These are phyloP conservation scores for Pistacia integerrima DNA, from an alignment of 345 rosid species.

Conservation along the genomic window DNA sequence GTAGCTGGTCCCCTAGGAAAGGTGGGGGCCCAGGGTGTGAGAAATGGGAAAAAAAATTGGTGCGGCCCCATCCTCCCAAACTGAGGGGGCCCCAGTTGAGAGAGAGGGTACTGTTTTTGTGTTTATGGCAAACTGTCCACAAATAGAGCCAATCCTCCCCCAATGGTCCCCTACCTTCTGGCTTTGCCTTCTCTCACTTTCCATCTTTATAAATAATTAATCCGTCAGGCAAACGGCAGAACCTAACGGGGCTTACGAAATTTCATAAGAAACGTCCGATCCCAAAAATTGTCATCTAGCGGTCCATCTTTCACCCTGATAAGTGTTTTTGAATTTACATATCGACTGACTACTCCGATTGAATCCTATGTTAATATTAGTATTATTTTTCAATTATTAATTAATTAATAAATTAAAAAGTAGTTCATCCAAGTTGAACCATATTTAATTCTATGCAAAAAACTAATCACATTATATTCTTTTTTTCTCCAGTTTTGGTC, in stretches of 20 bases:
- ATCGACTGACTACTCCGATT: too few relatives aligned
- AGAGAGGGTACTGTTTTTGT: slow-evolving; percentile 34
- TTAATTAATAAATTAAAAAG: too few relatives aligned
- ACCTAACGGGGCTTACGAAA: neutral
- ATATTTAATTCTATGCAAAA: too few relatives aligned
- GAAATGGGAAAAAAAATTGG: neutral
- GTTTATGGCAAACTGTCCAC: slow-evolving; percentile 48
- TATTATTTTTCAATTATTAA: too few relatives aligned
- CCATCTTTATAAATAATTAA: neutral
- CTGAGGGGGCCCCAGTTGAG: slow-evolving; percentile 24
- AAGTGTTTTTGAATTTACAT: too few relatives aligned
- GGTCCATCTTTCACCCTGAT: too few relatives aligned
- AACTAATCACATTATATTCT: too few relatives aligned
- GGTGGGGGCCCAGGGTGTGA: slow-evolving; percentile 30
- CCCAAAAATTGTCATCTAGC: too few relatives aligned
- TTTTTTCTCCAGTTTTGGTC: neutral
- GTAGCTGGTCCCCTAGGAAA: slow-evolving; percentile 31
- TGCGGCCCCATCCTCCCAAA: neutral
- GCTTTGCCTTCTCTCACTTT: neutral
- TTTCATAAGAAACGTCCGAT: slow-evolving; percentile 17
- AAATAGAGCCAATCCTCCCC: slow-evolving; percentile 8
- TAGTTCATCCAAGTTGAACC: too few relatives aligned
- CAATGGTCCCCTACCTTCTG: slow-evolving; percentile 59
- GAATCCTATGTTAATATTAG: too few relatives aligned
- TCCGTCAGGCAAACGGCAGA: slow-evolving; percentile 38